phyloP scores from a whole-genome alignment of 192 early-diverging fungal genomes.

The Spizellomyces punctatus region DNA sequence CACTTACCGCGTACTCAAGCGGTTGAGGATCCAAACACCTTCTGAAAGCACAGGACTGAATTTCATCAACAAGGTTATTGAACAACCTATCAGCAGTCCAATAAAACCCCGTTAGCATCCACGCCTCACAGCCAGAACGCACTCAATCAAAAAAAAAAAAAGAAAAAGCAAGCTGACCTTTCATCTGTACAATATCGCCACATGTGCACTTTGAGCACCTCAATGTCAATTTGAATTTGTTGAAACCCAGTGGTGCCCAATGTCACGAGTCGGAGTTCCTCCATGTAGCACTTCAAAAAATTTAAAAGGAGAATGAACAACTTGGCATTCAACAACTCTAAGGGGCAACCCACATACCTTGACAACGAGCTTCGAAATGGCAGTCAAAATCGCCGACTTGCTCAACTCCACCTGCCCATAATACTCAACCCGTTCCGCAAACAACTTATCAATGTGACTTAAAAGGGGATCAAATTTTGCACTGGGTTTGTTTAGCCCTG shows the following conservation, averaged over 20 bases:
- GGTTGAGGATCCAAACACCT: slow-evolving; percentile 51
- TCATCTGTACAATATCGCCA: slow-evolving; percentile 40
- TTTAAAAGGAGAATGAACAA: background rate
- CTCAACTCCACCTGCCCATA: slow-evolving; percentile 62
- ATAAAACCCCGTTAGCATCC: background rate
- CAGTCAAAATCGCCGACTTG: slow-evolving; percentile 48
- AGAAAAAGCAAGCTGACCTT: slow-evolving; percentile 29
- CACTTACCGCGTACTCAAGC: slow-evolving; percentile 43
- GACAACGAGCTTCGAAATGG: slow-evolving; percentile 61
- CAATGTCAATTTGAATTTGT: slow-evolving; percentile 71
- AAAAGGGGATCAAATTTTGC: slow-evolving; percentile 53
- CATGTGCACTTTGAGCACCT: slow-evolving; percentile 42
- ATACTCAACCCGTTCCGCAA: slow-evolving; percentile 68
- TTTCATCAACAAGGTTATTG: slow-evolving; percentile 52
- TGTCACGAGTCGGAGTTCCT: slow-evolving; percentile 56
- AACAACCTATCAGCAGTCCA: slow-evolving; percentile 33
- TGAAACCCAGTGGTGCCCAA: slow-evolving; percentile 57
- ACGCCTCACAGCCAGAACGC: slow-evolving; percentile 19
- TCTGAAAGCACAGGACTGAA: slow-evolving; percentile 50
- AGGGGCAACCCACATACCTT: slow-evolving; percentile 47
- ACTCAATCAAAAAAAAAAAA: background rate
- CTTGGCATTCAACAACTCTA: background rate
- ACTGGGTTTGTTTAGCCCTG: slow-evolving; percentile 14
- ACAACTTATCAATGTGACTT: slow-evolving; percentile 70
- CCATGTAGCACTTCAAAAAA: slow-evolving; percentile 44